Evolutionary conservation across 2,329 filamentous ascomycete species (phyloP).

Genomic region (Fusarium newnesense): DNA sequence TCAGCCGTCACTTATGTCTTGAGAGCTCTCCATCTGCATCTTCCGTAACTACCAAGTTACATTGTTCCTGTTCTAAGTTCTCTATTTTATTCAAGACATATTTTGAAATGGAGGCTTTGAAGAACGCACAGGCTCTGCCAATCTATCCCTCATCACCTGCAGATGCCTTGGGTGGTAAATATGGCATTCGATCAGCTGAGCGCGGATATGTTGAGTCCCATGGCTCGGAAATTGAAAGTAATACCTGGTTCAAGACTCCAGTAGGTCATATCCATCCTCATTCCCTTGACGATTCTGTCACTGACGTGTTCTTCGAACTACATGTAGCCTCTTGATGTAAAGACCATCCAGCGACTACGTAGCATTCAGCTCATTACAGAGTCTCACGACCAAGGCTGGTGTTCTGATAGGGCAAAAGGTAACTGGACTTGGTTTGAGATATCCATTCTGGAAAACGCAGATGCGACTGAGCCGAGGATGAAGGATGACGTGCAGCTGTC

Average conservation of each 20-base stretch:
- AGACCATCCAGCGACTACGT: background rate
- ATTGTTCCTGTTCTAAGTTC: too few relatives aligned
- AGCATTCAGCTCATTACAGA: background rate
- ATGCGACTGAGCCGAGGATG: background rate
- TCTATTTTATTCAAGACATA: too few relatives aligned
- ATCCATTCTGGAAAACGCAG: background rate
- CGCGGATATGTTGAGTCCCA: background rate
- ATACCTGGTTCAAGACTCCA: background rate
- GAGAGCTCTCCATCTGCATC: too few relatives aligned
- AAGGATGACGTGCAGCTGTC: background rate
- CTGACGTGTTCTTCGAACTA: accelerated
- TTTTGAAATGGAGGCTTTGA: background rate
- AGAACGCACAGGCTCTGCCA: background rate
- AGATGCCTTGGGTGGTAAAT: background rate
- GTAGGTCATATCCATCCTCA: background rate
- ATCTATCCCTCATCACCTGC: background rate
- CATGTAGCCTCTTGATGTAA: background rate
- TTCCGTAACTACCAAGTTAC: accelerated
- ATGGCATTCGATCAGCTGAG: background rate
- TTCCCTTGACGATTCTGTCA: accelerated
- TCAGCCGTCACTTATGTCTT: too few relatives aligned
- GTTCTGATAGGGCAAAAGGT: background rate
- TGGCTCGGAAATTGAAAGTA: background rate
- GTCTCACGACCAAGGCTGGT: background rate
- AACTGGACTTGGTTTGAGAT: background rate